Conservation (phyloP, 139 green algal genomes). For the Ettlia oleoabundans region DNA sequence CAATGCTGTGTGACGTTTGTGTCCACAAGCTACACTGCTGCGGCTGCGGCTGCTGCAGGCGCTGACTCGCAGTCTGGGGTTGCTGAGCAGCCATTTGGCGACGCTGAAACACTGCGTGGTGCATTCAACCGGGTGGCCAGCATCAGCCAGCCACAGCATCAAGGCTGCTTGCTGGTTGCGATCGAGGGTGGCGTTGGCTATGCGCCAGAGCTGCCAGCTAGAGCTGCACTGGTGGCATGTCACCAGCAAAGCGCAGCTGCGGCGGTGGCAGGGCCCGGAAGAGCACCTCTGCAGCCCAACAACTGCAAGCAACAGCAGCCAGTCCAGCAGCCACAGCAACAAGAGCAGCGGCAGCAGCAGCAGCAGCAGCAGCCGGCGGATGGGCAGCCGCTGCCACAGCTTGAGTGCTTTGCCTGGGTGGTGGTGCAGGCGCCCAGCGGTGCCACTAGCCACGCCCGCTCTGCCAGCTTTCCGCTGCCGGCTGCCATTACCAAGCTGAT, state of each 20-base stretch:
- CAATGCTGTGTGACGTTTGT: not conserved
- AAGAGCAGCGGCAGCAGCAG: not conserved
- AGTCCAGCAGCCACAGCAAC: not conserved
- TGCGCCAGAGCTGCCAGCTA: not conserved
- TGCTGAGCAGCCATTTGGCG: conserved; percentile 48
- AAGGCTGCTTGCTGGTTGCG: conserved; percentile 28
- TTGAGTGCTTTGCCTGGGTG: conserved; percentile 33
- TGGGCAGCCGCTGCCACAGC: too few species aligned
- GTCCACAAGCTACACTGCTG: too few species aligned
- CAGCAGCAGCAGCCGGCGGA: too few species aligned
- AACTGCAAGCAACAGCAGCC: conserved; percentile 13
- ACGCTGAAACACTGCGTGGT: conserved; percentile 49
- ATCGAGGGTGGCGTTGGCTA: conserved; percentile 51
- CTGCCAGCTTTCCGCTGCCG: conserved; percentile 43
- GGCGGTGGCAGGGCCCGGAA: not conserved
- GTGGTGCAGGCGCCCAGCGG: conserved; percentile 25
- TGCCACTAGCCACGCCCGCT: not conserved
- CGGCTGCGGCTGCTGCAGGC: conserved; percentile 25
- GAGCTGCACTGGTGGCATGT: not conserved
- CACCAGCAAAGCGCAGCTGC: too few species aligned
- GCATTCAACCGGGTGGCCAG: conserved; percentile 41
- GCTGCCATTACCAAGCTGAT: conserved; percentile 29
- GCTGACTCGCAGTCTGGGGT: conserved; percentile 19
- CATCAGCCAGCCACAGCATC: not conserved
- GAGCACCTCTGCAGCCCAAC: too few species aligned